Evolutionary conservation across 352 stramenopile species (phyloP).

Genomic region (Globisporangium viniferum): DNA sequence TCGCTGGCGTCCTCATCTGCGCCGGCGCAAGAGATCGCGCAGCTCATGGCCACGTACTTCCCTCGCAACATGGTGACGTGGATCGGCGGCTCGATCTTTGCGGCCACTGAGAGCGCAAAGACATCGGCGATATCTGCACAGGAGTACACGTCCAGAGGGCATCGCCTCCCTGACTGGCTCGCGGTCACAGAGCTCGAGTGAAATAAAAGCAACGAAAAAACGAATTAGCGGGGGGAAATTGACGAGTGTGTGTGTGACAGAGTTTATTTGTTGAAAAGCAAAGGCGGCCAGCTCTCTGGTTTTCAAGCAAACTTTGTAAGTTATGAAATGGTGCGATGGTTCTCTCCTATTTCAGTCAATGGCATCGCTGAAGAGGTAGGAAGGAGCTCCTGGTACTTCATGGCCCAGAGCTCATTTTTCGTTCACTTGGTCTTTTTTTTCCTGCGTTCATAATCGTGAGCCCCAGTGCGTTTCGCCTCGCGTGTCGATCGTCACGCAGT

Average conservation of each 20-base stretch:
- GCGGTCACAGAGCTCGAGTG: constrained; percentile 41
- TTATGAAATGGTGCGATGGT: neutral
- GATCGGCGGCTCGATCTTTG: constrained; percentile 78
- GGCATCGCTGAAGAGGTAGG: neutral
- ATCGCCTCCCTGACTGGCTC: constrained; percentile 56
- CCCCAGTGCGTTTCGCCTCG: no score
- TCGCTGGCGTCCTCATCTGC: constrained; percentile 24
- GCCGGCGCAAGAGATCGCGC: constrained; percentile 16
- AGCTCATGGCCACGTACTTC: constrained; percentile 53
- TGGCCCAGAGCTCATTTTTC: no score
- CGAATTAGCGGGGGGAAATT: no score
- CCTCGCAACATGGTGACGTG: constrained; percentile 72
- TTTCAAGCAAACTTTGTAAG: neutral
- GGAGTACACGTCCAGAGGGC: constrained; percentile 41
- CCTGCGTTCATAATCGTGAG: no score
- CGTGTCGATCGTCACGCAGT: no score
- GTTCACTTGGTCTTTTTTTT: no score
- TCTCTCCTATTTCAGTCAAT: neutral
- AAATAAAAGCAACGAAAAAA: constrained; percentile 5
- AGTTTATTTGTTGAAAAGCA: neutral
- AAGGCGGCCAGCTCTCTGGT: neutral
- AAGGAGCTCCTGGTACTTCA: neutral
- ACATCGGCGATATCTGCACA: constrained; percentile 41
- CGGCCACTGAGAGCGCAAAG: constrained; percentile 48
- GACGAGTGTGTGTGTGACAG: neutral